Base-by-base conservation (phyloP, 345 rosid species). In the Camelina hispida region DNA sequence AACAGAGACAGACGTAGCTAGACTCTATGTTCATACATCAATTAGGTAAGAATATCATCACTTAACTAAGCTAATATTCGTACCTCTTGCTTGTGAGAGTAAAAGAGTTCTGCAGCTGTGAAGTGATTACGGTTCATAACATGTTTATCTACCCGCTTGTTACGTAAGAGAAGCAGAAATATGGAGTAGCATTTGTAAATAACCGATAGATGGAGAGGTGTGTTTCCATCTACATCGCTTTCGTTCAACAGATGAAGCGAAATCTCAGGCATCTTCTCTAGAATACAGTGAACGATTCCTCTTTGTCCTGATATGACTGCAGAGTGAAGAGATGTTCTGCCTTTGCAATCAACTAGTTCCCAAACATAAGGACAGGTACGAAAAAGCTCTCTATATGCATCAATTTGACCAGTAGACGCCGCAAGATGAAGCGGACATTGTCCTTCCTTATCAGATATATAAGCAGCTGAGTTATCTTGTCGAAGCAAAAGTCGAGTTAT, bases 121-220 rank as follows among this genome's bases (percentile, higher is more conserved):
- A 71, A 58, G 25, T 60, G 73, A 5, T 53, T 50, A n/a, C 18
- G 80, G 71, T 80, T 84, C 72, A 78, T 9, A 17, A 74, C 62
- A 48, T 43, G 30, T 20, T 72, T 84, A 47, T 82, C 85, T 2
- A 76, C 81, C 40, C 17, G 75, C 46, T 61, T 70, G 62, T 63
- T 63, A 2, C 13, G 38, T n/a, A 82, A 55, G 52, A 85, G 72
- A 17, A 74, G 50, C 54, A 53, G 35, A 10, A 63, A 32, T 28
- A 74, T 48, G 9, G 52, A 25, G 2, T 68, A 9, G 11, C 77
- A 32, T 28, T 70, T 65, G 71, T 79, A 25, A 22, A 65, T 42
- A 9, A 82, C 84, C 2, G 86, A 83, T 30, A 76, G 60, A 75
- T 85, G 86, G 61, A 79, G 63, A 57, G 85, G 79, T 3, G 85